Evolutionary conservation across 2,329 filamentous ascomycete species (phyloP).

Genomic region (Zasmidium citrigriseum): DNA sequence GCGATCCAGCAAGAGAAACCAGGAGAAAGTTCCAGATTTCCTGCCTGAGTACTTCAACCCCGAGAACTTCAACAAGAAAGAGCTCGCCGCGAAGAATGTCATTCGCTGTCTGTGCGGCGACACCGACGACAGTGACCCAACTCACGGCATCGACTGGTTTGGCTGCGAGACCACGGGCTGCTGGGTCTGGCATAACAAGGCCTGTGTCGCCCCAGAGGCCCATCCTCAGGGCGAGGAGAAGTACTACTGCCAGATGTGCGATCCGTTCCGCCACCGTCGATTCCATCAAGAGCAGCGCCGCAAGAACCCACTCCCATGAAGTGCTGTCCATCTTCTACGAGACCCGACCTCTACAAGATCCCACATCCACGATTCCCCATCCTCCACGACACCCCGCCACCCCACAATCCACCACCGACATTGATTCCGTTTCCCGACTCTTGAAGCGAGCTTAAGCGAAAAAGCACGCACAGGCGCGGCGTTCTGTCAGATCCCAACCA

Average conservation of each 20-base stretch:
- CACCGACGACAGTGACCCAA: constrained; percentile 16
- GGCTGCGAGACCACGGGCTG: constrained; percentile 25
- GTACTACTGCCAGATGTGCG: constrained; percentile 30
- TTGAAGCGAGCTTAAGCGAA: too few species aligned
- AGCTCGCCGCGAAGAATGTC: constrained; percentile 14
- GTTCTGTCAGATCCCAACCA: too few species aligned
- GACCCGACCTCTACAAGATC: too few species aligned
- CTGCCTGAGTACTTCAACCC: constrained; percentile 30
- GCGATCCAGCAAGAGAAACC: constrained; percentile 2
- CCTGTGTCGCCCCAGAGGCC: constrained; percentile 26
- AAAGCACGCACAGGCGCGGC: too few species aligned
- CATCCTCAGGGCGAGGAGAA: constrained; percentile 11
- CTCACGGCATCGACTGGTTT: constrained; percentile 19
- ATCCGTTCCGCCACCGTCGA: constrained; percentile 20
- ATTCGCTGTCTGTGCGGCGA: constrained; percentile 33
- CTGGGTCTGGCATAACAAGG: constrained; percentile 33
- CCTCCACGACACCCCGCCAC: too few species aligned
- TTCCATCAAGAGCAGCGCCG: too few species aligned
- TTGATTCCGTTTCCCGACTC: too few species aligned
- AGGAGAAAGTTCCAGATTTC: constrained; percentile 18
- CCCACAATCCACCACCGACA: too few species aligned
- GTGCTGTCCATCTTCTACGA: too few species aligned
- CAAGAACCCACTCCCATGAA: too few species aligned
- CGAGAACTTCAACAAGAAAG: constrained; percentile 20
- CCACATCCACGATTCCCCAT: too few species aligned